These are phyloP conservation scores for Linnemannia hyalina DNA, from an alignment of 192 early-diverging fungal species.

Conservation along the genomic window DNA sequence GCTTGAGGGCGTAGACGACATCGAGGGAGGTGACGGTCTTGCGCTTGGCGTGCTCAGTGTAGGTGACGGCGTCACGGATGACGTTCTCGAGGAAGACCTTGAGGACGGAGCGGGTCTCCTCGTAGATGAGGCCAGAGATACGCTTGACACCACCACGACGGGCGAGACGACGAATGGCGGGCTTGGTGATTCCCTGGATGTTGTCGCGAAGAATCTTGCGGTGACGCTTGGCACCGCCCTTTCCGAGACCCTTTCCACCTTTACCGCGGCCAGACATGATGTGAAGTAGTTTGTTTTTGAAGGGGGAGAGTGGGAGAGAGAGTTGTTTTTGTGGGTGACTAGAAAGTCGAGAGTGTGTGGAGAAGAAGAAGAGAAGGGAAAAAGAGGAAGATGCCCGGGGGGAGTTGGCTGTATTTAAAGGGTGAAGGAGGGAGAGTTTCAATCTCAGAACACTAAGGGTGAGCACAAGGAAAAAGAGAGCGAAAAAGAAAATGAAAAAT, in stretches of 20 bases:
- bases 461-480: not conserved
- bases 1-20: constrained; percentile 98
- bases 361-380: constrained; percentile 7
- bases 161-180: constrained; percentile 98
- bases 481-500: constrained; percentile 7
- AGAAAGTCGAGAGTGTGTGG: not conserved
- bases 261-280: constrained; percentile 98
- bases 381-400: not conserved
- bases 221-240: constrained; percentile 99
- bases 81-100: constrained; percentile 99
- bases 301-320: constrained; percentile 4
- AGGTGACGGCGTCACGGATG: constrained; percentile 98
- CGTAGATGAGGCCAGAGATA: constrained; percentile 99
- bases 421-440: not conserved
- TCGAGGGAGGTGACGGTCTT: constrained; percentile 99
- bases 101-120: constrained; percentile 97
- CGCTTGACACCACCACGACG: constrained; percentile 99
- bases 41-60: constrained; percentile 99
- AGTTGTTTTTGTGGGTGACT: constrained; percentile 7
- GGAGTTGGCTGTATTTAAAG: constrained; percentile 15
- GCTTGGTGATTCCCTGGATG: constrained; percentile 98
- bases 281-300: not conserved
- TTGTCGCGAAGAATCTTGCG: constrained; percentile 99
- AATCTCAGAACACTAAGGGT: not conserved
- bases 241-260: constrained; percentile 99